Conservation (phyloP, 164 flowering plant genomes). For the Vitis riparia region DNA sequence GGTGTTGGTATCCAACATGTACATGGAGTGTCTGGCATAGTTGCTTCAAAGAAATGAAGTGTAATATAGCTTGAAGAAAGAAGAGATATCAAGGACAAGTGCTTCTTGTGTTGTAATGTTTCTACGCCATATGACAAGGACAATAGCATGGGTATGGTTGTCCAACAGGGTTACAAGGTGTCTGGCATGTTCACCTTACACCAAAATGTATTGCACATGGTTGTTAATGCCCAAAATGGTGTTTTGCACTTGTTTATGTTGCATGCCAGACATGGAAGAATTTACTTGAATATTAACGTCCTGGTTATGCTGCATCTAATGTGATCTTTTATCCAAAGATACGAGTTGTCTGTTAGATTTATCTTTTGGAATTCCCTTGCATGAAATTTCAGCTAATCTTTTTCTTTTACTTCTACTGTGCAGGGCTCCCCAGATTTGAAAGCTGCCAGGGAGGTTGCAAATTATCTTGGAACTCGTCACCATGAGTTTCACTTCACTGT, state of each 20-base stretch:
- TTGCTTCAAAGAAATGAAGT: background rate
- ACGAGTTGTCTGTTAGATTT: background rate
- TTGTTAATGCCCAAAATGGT: constrained; percentile 1
- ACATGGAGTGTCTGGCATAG: background rate
- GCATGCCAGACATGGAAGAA: background rate
- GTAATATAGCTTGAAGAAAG: background rate
- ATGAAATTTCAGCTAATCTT: too few relatives aligned
- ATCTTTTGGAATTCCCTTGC: background rate
- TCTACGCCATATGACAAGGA: background rate
- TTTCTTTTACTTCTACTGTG: background rate
- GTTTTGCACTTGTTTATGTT: background rate
- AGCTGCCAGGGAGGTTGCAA: constrained; percentile 94
- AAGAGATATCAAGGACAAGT: background rate
- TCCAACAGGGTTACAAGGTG: background rate
- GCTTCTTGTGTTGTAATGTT: background rate
- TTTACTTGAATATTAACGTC: background rate
- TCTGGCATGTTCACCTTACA: background rate
- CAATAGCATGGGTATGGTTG: background rate
- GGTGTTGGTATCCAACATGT: background rate
- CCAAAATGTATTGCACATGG: background rate
- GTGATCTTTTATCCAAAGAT: background rate
- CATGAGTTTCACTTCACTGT: constrained; percentile 93
- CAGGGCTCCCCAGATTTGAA: constrained; percentile 96
- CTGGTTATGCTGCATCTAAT: background rate
- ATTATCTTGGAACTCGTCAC: constrained; percentile 85